These are phyloP conservation scores for Sarocladium kiliense DNA, from an alignment of 2,329 filamentous ascomycete genomes.

Conservation along the genomic window DNA sequence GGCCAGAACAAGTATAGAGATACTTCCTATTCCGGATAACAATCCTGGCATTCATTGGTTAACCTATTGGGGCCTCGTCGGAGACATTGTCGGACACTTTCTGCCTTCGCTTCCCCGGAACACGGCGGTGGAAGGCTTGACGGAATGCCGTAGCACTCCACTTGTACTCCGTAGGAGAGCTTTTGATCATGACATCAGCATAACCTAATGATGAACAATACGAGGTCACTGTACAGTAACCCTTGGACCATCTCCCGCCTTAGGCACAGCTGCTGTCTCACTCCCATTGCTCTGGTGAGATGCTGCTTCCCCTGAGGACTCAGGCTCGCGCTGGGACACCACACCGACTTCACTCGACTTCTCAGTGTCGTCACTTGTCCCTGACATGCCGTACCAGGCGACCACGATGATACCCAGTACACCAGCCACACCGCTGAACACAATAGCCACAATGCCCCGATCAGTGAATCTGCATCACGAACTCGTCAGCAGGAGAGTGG, in stretches of 20 bases:
- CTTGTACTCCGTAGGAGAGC: too few relatives aligned
- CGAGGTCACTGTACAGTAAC: background rate
- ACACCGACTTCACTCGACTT: background rate
- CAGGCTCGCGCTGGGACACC: background rate
- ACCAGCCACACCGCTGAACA: slow-evolving; percentile 67
- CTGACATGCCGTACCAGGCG: slow-evolving; percentile 52
- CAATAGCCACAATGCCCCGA: slow-evolving; percentile 66
- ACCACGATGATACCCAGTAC: slow-evolving; percentile 64
- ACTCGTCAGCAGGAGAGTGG: background rate
- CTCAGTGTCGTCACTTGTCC: background rate
- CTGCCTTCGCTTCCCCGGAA: too few relatives aligned
- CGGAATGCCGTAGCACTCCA: too few relatives aligned
- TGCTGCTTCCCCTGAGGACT: background rate
- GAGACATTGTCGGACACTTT: background rate
- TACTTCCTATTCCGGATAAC: background rate
- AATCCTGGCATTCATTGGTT: background rate
- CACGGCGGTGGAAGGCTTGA: too few relatives aligned
- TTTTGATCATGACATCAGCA: too few relatives aligned
- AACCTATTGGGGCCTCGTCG: too few relatives aligned
- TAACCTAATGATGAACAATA: background rate
- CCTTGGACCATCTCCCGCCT: background rate
- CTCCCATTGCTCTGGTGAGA: background rate
- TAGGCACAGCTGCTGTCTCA: background rate
- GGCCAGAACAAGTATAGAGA: background rate
- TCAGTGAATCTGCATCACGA: slow-evolving; percentile 51